Base-by-base conservation (phyloP, 2,329 filamentous ascomycete species). In the Graphiopsis chlorocephala region DNA sequence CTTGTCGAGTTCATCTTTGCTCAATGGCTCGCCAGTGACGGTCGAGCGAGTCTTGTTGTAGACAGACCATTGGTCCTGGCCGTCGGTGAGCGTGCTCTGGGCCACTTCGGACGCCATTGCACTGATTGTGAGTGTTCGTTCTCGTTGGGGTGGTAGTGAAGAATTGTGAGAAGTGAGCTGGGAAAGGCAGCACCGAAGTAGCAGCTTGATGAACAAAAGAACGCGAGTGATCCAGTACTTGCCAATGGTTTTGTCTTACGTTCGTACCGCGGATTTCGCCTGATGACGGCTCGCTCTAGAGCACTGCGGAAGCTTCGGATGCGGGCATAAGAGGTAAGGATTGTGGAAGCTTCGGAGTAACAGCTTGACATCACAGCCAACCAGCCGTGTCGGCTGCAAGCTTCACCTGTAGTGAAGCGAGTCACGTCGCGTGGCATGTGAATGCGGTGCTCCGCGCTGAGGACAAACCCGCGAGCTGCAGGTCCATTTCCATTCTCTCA, bases 1-100 rank as follows among this genome's bases (percentile, higher is more conserved):
- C 75, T 89, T 86, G 68, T 84, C 82, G 65, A 92, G 76, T 68
- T 93, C 89, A 52, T 91, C 87, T 20, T 84, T 73, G 66, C 82
- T 85, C 63, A 93, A 83, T 12, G 89, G 88, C 66, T 82, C 78
- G 26, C 73, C 72, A 29, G 71, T 67, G 64, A 76, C 70, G 17
- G 74, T 77, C 38, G 72, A 72, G 47, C 72, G 70, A 2, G 73
- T 75, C 55, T 68, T 66, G 50, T 65, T 68, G 64, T 74, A 75
- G 33, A 70, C 71, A 10, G 69, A 72, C 73, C 73, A 75, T 53
- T 69, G 66, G 56, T 71, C 67, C 57, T 70, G 68, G 65, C 73
- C 66, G 45, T 62, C 72, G 17, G 68, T 72, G 62, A 73, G 48
- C 31, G 60, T 68, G 52, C 48, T 55, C 35, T 67, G 52, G 45